Conservation (phyloP, 352 stramenopile species). For the Phytophthora kernoviae region DNA sequence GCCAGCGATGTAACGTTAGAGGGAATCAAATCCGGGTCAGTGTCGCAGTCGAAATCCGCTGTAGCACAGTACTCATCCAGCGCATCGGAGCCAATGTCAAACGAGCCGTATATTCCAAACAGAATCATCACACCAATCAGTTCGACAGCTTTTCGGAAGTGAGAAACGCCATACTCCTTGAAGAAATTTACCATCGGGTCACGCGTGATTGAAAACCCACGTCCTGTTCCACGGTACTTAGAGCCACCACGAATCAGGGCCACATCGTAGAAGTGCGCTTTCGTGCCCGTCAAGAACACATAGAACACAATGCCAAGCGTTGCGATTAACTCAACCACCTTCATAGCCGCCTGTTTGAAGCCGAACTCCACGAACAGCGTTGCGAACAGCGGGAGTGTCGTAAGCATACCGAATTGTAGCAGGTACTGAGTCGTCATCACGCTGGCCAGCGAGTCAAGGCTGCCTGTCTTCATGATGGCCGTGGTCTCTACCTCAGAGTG, state of each 20-base stretch:
- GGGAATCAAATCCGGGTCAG: slow-evolving; percentile 52
- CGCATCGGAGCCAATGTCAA: slow-evolving; percentile 63
- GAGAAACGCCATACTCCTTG: slow-evolving; percentile 86
- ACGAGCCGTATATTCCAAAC: slow-evolving; percentile 80
- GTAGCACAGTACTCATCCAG: slow-evolving; percentile 53
- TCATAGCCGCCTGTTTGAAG: slow-evolving; percentile 69
- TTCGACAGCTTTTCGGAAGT: slow-evolving; percentile 90
- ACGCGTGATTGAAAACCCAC: slow-evolving; percentile 87
- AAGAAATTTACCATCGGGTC: slow-evolving; percentile 90
- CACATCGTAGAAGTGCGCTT: slow-evolving; percentile 88
- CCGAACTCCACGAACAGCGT: slow-evolving; percentile 85
- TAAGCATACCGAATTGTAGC: slow-evolving; percentile 87
- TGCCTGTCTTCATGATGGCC: slow-evolving; percentile 65
- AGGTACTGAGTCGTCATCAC: slow-evolving; percentile 90
- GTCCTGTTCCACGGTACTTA: slow-evolving; percentile 87
- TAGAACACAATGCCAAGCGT: slow-evolving; percentile 88
- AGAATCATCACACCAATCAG: slow-evolving; percentile 87
- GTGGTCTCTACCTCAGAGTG: slow-evolving; percentile 65
- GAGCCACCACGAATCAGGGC: slow-evolving; percentile 82
- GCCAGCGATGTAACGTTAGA: slow-evolving; percentile 73
- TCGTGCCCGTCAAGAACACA: slow-evolving; percentile 87
- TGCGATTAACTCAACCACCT: slow-evolving; percentile 79
- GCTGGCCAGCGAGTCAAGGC: slow-evolving; percentile 64
- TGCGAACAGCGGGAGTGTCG: slow-evolving; percentile 78
- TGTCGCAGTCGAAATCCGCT: slow-evolving; percentile 57